phyloP scores from a whole-genome alignment of 139 green algal genomes.

The Chlamydomonas sp. region DNA sequence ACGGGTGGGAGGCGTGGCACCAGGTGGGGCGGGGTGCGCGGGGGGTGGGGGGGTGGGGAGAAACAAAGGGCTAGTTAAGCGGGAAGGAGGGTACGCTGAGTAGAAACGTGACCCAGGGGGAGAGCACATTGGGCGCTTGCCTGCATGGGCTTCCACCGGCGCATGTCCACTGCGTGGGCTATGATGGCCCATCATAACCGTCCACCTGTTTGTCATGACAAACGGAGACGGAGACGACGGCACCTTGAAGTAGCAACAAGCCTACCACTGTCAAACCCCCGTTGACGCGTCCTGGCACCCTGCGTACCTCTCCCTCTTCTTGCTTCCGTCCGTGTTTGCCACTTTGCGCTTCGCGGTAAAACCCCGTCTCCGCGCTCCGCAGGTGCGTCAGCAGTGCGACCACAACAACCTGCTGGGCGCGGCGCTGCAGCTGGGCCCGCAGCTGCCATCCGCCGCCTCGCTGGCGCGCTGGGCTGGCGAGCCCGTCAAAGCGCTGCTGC shows the following conservation, averaged over 20 bases:
- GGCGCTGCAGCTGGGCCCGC: constrained; percentile 63
- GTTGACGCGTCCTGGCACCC: not conserved
- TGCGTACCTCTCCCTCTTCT: not conserved
- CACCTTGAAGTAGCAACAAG: too few species aligned
- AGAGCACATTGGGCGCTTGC: too few species aligned
- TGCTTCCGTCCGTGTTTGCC: not conserved
- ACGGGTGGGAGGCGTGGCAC: constrained; percentile 79
- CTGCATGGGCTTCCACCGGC: too few species aligned
- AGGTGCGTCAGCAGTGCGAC: constrained; percentile 76
- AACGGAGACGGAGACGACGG: too few species aligned
- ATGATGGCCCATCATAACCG: too few species aligned
- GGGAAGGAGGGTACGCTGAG: not conserved
- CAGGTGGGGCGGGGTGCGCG: not conserved
- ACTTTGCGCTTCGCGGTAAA: too few species aligned
- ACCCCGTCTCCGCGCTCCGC: not conserved
- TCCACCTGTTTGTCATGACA: too few species aligned
- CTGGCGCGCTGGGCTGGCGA: constrained; percentile 85
- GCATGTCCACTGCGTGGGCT: too few species aligned
- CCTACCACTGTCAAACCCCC: too few species aligned
- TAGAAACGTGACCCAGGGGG: not conserved
- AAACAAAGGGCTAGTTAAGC: not conserved
- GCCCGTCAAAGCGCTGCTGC: constrained; percentile 85
- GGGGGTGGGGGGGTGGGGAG: not conserved
- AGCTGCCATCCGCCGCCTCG: not conserved
- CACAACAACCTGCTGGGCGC: constrained; percentile 79